These are phyloP conservation scores for Posidonia australis DNA, from an alignment of 106 monocot genomes.

Conservation along the genomic window DNA sequence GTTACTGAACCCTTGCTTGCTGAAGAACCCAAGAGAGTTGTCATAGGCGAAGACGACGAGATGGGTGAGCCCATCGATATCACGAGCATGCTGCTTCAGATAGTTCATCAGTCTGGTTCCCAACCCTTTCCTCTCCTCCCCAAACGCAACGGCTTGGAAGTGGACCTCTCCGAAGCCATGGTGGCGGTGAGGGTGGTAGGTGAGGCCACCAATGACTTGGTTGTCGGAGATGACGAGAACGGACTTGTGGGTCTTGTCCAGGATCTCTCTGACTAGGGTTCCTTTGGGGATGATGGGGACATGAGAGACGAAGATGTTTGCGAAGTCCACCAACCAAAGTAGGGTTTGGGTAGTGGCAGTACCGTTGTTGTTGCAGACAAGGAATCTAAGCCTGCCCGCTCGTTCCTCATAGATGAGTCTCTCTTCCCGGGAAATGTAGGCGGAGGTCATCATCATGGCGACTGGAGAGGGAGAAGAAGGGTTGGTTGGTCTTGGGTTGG, in stretches of 20 bases:
- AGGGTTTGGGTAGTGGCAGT: background rate
- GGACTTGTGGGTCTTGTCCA: constrained; percentile 1
- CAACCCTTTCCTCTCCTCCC: background rate
- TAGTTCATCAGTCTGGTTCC: background rate
- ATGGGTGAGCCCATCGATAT: background rate
- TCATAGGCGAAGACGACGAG: background rate
- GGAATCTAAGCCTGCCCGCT: too few species aligned
- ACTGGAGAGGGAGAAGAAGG: too few species aligned
- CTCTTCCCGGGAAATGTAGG: too few species aligned
- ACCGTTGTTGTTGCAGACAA: background rate
- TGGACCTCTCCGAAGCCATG: background rate
- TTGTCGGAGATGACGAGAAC: background rate
- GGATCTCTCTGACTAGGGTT: background rate
- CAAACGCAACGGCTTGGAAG: background rate
- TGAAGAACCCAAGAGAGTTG: background rate
- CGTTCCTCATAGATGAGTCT: too few species aligned
- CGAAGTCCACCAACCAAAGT: background rate
- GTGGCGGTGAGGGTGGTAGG: background rate
- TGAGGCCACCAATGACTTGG: background rate
- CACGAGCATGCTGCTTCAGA: background rate
- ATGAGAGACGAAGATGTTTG: background rate
- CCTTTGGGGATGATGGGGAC: background rate
- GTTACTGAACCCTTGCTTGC: background rate
- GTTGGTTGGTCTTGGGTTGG: too few species aligned
- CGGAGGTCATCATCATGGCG: too few species aligned